Conservation (phyloP, 805 yeast species). For the Kluyveromyces starmeri region DNA sequence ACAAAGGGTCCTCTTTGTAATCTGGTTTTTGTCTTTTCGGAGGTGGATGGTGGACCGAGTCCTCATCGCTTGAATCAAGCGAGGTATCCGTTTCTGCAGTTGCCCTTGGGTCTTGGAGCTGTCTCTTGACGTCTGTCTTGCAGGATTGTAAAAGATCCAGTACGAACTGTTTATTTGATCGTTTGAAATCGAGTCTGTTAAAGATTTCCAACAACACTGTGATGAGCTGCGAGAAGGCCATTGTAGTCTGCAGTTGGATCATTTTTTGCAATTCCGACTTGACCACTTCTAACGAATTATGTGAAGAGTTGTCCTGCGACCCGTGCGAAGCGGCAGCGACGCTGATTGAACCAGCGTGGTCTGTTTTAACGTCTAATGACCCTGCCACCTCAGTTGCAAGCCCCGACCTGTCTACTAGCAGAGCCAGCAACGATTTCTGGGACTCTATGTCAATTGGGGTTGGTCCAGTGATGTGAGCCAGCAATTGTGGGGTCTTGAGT, state of each 20-base stretch:
- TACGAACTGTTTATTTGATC: constrained; percentile 19
- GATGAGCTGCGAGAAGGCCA: constrained; percentile 21
- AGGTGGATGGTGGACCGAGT: not conserved
- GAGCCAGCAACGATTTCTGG: not conserved
- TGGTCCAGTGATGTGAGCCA: constrained; percentile 16
- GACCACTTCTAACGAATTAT: not conserved
- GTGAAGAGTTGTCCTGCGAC: too few species aligned
- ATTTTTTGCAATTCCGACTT: constrained; percentile 8
- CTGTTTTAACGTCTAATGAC: too few species aligned
- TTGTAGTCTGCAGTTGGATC: constrained; percentile 22
- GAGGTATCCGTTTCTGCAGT: not conserved
- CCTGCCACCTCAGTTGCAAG: not conserved
- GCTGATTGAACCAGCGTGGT: too few species aligned
- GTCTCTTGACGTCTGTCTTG: not conserved
- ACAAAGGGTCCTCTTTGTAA: constrained; percentile 1
- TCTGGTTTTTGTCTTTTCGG: constrained; percentile 1
- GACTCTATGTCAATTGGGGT: not conserved
- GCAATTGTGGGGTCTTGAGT: constrained; percentile 19
- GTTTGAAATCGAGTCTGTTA: constrained; percentile 22
- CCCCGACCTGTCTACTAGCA: not conserved
- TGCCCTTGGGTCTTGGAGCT: not conserved
- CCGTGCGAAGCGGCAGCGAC: too few species aligned
- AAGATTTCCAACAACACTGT: constrained; percentile 21
- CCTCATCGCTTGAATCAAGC: not conserved
- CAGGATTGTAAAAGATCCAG: constrained; percentile 16